These are phyloP conservation scores for Knoxdaviesia proteae DNA, from an alignment of 2,329 filamentous ascomycete species.

Conservation along the genomic window DNA sequence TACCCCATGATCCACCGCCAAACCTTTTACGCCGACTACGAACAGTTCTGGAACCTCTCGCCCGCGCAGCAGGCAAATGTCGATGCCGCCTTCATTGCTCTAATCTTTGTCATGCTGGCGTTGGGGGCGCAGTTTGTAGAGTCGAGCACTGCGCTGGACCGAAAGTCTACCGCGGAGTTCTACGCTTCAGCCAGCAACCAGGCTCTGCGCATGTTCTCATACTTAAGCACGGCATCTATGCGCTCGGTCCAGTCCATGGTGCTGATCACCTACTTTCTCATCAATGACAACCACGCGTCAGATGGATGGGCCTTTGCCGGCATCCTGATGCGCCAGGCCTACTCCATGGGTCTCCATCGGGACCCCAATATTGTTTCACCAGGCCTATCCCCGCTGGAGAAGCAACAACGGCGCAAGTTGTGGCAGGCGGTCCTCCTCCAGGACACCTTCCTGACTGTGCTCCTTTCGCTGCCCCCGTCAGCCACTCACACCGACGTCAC, in stretches of 20 bases:
- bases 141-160: conserved; percentile 32
- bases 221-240: conserved; percentile 53
- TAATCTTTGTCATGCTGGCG: conserved; percentile 60
- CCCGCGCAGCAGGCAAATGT: conserved; percentile 33
- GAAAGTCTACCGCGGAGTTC: conserved; percentile 60
- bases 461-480: conserved; percentile 56
- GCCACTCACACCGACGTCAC: conserved; percentile 63
- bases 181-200: conserved; percentile 66
- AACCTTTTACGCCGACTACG: conserved; percentile 59
- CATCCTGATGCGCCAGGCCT: conserved; percentile 55
- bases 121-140: conserved; percentile 61
- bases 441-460: conserved; percentile 61
- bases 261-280: conserved; percentile 59
- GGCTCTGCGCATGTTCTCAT: conserved; percentile 53
- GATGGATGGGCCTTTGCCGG: conserved; percentile 71
- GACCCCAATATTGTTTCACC: conserved; percentile 58
- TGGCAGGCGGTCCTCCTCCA: conserved; percentile 69
- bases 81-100: conserved; percentile 48
- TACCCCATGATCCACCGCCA: conserved; percentile 63
- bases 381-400: conserved; percentile 46
- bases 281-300: conserved; percentile 69
- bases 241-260: conserved; percentile 64
- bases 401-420: conserved; percentile 57
- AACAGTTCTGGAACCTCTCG: conserved; percentile 51
- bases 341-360: conserved; percentile 62